Conservation (phyloP, 192 early-diverging fungal genomes). For the Mortierella alpina region DNA sequence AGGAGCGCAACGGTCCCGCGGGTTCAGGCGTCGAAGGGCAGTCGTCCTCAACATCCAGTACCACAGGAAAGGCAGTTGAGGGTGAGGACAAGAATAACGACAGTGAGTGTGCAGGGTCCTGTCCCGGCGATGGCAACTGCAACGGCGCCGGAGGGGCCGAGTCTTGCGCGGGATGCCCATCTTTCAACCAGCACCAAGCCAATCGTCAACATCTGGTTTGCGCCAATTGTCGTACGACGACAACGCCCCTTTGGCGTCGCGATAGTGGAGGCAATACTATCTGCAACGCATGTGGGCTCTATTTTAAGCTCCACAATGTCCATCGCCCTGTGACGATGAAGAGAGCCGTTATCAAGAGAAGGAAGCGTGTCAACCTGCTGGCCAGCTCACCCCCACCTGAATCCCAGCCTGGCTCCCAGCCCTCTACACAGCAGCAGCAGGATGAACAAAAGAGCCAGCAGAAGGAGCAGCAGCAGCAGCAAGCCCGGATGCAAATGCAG, state of each 20-base stretch:
- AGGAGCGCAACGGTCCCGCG: neutral
- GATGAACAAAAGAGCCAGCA: constrained; percentile 6
- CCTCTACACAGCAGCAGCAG: constrained; percentile 3
- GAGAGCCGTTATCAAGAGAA: constrained; percentile 77
- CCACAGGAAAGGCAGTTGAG: neutral
- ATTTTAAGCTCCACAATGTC: constrained; percentile 87
- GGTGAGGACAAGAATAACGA: constrained; percentile 14
- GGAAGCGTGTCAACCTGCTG: constrained; percentile 67
- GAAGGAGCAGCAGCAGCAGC: constrained; percentile 1
- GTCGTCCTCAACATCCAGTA: neutral
- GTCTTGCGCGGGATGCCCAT: constrained; percentile 81
- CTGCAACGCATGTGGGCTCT: constrained; percentile 87
- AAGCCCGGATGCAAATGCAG: neutral
- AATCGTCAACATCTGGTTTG: constrained; percentile 68
- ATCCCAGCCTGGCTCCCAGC: constrained; percentile 8
- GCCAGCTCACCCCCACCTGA: constrained; percentile 48
- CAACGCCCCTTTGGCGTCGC: constrained; percentile 84
- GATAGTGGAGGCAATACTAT: constrained; percentile 79
- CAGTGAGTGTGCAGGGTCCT: constrained; percentile 62
- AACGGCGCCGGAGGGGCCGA: constrained; percentile 78
- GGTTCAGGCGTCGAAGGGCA: constrained; percentile 1
- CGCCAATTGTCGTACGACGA: constrained; percentile 81
- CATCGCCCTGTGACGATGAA: constrained; percentile 87
- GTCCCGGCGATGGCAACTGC: constrained; percentile 82
- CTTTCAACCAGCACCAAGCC: constrained; percentile 76